Evolutionary conservation across 176 grass and related monocot species (phyloP), one percentile per base, ranked within the genome.

Genomic region (Miscanthus lutarioriparius): DNA sequence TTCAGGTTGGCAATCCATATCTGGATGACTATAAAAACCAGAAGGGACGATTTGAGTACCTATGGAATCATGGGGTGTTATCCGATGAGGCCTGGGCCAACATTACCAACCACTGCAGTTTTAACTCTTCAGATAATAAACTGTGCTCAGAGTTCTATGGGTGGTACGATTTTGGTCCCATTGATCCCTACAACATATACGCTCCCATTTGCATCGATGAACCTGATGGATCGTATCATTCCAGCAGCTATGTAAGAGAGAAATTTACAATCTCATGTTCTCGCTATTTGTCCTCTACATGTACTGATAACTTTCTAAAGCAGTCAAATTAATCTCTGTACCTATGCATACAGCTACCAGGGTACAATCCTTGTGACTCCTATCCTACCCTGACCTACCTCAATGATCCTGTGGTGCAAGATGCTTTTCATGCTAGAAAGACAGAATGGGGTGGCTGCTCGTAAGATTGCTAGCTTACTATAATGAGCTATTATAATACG

Each of bases 331-430:
- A 23, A 59, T 59, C 54, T 23, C 54, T 5, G 22, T 59, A 23
- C 39, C 38, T 79, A 53, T 7, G 36, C 61, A 72, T 38, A 33
- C 78, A 89, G 90, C 19, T 92, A 47, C 76, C 78, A 28, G 86
- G 83, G 74, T 79, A 83, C 27, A 75, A 92, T 83, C 36, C 90
- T 6, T 83, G 88, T 23, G 80, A 78, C 37, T 16, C 44, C 3
- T 41, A 67, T 3, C 68, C 58, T 30, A 76, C 81, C 2, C 0
- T 10, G 10, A 9, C 71, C 7, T 90, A 93, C 76, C 85, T 93
- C 12, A 93, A 93, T 47, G 85, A 88, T 80, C 75, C 33, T 12
- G 82, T 72, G 10, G 88, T 93, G 72, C 88, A 93, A 45, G 77
- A 80, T 0, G 91, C 85, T 37, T 83, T 93, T 23, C 88, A 93